Conservation (phyloP, 1,139 yeast species). For the Sugiyamaella novakii region DNA sequence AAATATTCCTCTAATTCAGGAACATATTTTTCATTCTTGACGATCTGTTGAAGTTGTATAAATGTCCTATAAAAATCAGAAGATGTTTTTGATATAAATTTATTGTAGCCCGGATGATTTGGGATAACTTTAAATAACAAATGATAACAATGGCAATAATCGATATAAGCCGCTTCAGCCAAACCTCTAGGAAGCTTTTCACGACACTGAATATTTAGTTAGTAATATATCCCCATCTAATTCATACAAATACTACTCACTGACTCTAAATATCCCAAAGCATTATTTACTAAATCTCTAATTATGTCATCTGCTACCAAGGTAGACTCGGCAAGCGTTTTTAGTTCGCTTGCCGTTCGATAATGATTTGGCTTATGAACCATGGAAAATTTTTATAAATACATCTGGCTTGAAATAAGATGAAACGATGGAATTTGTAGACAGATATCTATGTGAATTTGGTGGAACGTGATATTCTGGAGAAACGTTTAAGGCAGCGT, state of each 20-base stretch:
- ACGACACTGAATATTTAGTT: constrained; percentile 23
- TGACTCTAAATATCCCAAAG: constrained; percentile 33
- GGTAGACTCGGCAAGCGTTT: constrained; percentile 30
- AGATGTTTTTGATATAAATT: constrained; percentile 26
- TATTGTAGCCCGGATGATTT: constrained; percentile 27
- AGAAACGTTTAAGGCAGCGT: no score
- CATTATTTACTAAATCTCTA: constrained; percentile 33
- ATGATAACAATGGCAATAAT: constrained; percentile 31
- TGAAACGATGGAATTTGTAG: no score
- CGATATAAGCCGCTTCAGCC: constrained; percentile 33
- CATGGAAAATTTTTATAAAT: constrained; percentile 1
- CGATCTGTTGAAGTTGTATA: constrained; percentile 27
- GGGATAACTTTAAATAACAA: constrained; percentile 33
- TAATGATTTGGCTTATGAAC: constrained; percentile 16
- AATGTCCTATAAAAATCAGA: constrained; percentile 32
- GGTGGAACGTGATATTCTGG: no score
- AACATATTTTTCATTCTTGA: constrained; percentile 25
- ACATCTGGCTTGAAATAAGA: constrained; percentile 2
- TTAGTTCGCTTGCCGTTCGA: constrained; percentile 28
- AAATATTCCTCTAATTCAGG: constrained; percentile 27
- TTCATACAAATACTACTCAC: constrained; percentile 21
- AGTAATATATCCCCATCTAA: not conserved
- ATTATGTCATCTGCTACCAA: constrained; percentile 29
- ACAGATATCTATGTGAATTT: no score
- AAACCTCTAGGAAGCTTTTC: constrained; percentile 30